Base-by-base conservation (phyloP, 345 rosid genomes). In the Pseudoturritis turrita region DNA sequence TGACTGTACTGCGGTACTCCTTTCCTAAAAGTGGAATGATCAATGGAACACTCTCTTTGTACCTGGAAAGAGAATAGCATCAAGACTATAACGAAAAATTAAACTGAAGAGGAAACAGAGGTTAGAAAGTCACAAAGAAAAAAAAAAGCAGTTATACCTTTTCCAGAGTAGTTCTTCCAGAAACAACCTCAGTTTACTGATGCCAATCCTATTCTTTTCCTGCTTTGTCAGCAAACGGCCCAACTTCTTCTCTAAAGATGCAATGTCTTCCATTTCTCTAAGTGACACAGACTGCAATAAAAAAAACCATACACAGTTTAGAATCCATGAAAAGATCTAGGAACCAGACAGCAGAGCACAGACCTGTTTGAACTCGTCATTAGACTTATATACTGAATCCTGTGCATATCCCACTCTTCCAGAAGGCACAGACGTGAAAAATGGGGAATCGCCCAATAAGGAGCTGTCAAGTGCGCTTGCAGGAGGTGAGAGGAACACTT, bases 341-440 rank as follows among this genome's bases (percentile, higher is more conserved):
- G 66, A 65, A 45, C 45, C 29, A 65, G 46, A 68, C 5, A 54
- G 49, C 54, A 64, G 67, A 68, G 68, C 13, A 61, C 2, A 78
- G 44, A 92, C 98, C 97, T 87, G 89, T 82, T 93, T 88, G 79
- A 93, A 93, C 60, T 90, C 98, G 33, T 93, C 89, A 62, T 93
- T 89, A 22, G 97, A 85, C 49, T 76, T 75, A 81, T 86, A 90
- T 33, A 90, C 87, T 50, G 97, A 81, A 62, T 88, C 97, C 56
- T 81, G 88, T 65, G 78, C 90, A 44, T 75, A 61, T 53, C 98
- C 96, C 62, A 93, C 98, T 78, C 98, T 86, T 81, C 97, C 98
- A 17, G 98, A 93, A 70, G 98, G 98, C 76, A 93, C 96, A 39
- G 98, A 90, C 56, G 98, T 93, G 70, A 93, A 93, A 77, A 90